Percentiles rank a stretch among this genome's conserved stretches.
These are phyloP conservation scores for Coemansia sp. DNA, from an alignment of 192 early-diverging fungal genomes.

Conservation along the genomic window DNA sequence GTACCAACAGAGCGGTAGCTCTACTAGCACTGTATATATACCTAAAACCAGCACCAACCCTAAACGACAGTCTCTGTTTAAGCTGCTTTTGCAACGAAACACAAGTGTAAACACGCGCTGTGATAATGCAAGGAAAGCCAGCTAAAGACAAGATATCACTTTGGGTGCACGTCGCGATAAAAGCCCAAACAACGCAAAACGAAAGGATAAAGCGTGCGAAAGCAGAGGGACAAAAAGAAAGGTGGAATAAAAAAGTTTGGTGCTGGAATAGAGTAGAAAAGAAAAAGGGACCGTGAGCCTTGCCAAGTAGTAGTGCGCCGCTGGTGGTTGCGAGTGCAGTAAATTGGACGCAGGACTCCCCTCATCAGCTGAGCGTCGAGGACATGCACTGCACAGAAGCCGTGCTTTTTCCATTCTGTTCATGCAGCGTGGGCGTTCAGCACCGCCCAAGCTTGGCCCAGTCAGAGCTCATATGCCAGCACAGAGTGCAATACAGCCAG, in stretches of 20 bases:
- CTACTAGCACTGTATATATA: not conserved
- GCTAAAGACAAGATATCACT: no score
- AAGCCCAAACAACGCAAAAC: conserved; percentile 1
- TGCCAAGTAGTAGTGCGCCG: not conserved
- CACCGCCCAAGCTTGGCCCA: not conserved
- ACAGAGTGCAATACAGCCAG: not conserved
- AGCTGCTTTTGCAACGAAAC: no score
- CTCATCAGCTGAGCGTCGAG: conserved; percentile 1
- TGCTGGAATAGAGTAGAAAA: conserved; percentile 14
- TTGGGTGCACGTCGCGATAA: not conserved
- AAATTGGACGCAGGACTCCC: not conserved
- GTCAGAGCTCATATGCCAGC: not conserved
- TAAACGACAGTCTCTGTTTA: no score
- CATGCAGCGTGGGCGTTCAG: not conserved
- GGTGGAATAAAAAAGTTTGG: conserved; percentile 5
- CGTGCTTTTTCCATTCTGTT: not conserved
- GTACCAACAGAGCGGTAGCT: not conserved
- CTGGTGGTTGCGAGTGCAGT: not conserved
- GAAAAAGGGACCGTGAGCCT: conserved; percentile 11
- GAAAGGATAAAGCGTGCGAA: conserved; percentile 10
- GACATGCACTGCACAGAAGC: not conserved
- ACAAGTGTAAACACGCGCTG: no score
- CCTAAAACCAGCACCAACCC: not conserved
- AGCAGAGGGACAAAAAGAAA: conserved; percentile 19
- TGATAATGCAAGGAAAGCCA: no score